A percentile compares a stretch with the other conserved stretches of the same genome.
These are phyloP conservation scores for Magnaporthales sp. DNA, from an alignment of 2,329 filamentous ascomycete genomes.

Conservation along the genomic window DNA sequence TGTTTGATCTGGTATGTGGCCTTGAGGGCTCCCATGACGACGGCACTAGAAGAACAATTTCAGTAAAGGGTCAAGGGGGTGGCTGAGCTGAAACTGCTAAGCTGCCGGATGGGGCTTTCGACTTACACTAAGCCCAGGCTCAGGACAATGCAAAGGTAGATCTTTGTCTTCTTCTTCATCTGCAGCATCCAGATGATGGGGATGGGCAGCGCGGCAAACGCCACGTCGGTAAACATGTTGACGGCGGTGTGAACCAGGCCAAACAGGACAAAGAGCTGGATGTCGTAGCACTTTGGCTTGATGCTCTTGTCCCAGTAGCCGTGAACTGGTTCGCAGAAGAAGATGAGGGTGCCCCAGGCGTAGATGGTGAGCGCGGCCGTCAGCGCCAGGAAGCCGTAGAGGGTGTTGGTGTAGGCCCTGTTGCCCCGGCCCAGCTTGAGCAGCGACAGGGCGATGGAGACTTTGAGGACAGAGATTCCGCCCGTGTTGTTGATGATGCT, in stretches of 20 bases:
- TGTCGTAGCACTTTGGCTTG: conserved; percentile 1
- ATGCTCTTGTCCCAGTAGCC: conserved; percentile 3
- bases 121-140: conserved; percentile 1
- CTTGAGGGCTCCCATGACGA: not conserved
- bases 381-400: not conserved
- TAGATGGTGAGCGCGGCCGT: not conserved
- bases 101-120: not conserved
- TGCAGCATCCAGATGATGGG: conserved; percentile 4
- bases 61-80: not conserved
- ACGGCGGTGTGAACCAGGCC: not conserved
- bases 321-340: not conserved
- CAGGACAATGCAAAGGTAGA: not conserved
- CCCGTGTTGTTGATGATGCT: not conserved
- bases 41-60: not conserved
- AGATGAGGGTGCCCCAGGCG: conserved; percentile 3
- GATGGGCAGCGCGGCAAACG: not conserved
- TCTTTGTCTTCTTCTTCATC: conserved; percentile 2
- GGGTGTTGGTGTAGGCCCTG: not conserved
- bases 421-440: not conserved
- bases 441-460: conserved; percentile 1
- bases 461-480: not conserved
- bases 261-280: conserved; percentile 1
- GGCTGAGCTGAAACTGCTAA: too few species aligned
- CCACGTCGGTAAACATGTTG: conserved; percentile 1
- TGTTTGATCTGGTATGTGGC: not conserved